These are phyloP conservation scores for Berkeleyomyces rouxiae DNA, from an alignment of 2,329 filamentous ascomycete genomes.

Conservation along the genomic window DNA sequence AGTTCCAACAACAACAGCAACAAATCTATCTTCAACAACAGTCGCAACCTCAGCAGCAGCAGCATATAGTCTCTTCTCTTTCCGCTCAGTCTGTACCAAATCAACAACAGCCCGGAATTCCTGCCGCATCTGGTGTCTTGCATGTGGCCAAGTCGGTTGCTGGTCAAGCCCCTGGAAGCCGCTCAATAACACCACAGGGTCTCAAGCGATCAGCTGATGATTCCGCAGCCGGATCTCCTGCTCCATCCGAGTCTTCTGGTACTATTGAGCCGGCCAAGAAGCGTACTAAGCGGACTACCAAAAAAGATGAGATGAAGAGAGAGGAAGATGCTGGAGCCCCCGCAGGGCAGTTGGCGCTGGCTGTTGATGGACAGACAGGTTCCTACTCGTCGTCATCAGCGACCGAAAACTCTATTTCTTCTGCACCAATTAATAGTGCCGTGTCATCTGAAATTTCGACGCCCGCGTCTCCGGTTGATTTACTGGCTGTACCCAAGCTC, in stretches of 20 bases:
- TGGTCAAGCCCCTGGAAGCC: conserved; percentile 11
- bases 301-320: conserved; percentile 15
- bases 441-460: background rate
- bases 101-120: background rate
- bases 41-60: conserved; percentile 11
- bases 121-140: background rate
- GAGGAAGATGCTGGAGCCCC: conserved; percentile 21
- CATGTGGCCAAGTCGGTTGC: background rate
- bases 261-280: conserved; percentile 20
- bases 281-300: conserved; percentile 24
- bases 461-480: conserved; percentile 20
- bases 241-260: conserved; percentile 13
- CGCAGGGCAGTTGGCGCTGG: background rate
- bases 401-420: background rate
- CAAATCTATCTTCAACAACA: conserved; percentile 16
- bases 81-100: conserved; percentile 11
- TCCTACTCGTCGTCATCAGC: background rate
- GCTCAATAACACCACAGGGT: conserved; percentile 17
- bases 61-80: background rate
- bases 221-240: conserved; percentile 15
- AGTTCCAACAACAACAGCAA: conserved; percentile 17
- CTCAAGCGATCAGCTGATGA: conserved; percentile 15
- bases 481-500: conserved; percentile 15
- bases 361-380: background rate
- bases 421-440: conserved; percentile 14